Base-by-base conservation (phyloP, 2,329 filamentous ascomycete genomes). In the Simplicillium sp. region DNA sequence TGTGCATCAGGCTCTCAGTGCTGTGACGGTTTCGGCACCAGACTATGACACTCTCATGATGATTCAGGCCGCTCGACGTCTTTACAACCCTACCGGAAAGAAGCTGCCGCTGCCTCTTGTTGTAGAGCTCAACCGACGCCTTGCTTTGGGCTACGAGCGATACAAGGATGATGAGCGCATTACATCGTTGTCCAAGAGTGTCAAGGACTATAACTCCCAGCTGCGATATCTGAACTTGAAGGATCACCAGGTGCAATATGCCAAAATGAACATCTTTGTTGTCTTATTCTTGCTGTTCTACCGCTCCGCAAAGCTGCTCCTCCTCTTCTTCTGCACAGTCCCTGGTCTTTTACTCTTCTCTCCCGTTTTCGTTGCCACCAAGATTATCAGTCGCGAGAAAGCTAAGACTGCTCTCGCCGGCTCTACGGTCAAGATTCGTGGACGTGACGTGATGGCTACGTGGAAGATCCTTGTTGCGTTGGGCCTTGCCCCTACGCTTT, bases 11-110 rank as follows among this genome's bases (percentile, higher is more conserved):
- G 78, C 84, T 29, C 73, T 97, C 37, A 80, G 85, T 46, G 77
- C 89, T 3, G 92, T 97, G 42, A 97, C 90, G 3, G 88, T 96
- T 32, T 90, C 87, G 12, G 82, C 86, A 31, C 89, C 90, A 3
- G 87, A 97, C 61, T 96, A 95, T 62, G 90, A 97, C 54, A 97
- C 90, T 3, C 71, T 97, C 16, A 95, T 95, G 89, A 75, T 94
- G 50, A 94, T 97, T 44, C 92, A 97, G 73, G 89, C 90, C 31
- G 90, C 89, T 7, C 79, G 92, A 46, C 80, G 92, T 38, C 71
- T 98, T 20, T 98, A 98, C 66, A 96, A 94, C 55, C 86, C 88
- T 11, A 92, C 87, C 38, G 87, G 88, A 52, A 95, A 90, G 67
- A 95, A 94, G 61, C 73, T 97, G 31, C 90, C 90, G 7, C 73